Evolutionary conservation across 2,329 filamentous ascomycete genomes (phyloP).

Genomic region (Trichoderma aggressivum): DNA sequence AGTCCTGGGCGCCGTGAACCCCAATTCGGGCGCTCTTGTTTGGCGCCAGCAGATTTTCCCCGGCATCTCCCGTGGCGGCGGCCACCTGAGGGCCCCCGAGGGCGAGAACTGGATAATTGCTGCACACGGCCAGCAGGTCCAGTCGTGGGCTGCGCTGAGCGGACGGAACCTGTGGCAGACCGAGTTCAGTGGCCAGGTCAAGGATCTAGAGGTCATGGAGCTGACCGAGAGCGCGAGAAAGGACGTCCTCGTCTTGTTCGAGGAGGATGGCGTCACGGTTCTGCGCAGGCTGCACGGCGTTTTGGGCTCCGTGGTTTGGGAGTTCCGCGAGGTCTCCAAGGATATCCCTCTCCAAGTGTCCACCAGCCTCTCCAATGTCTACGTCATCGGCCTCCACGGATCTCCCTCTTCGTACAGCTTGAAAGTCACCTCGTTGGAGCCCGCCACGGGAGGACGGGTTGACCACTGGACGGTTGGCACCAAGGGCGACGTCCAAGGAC

Average conservation of each 20-base stretch:
- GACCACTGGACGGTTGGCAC: constrained; percentile 70
- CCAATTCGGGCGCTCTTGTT: constrained; percentile 75
- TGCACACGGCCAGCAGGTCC: constrained; percentile 66
- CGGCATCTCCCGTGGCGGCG: constrained; percentile 43
- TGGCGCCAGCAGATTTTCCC: constrained; percentile 78
- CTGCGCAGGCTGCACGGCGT: constrained; percentile 70
- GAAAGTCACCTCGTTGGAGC: constrained; percentile 71
- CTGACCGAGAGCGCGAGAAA: constrained; percentile 61
- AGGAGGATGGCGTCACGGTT: constrained; percentile 53
- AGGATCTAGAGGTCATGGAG: constrained; percentile 75
- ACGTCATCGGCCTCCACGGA: constrained; percentile 73
- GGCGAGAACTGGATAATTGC: constrained; percentile 75
- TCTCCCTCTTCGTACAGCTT: constrained; percentile 68
- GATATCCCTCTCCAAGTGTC: constrained; percentile 73
- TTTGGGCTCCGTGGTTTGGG: constrained; percentile 75
- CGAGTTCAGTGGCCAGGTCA: constrained; percentile 55
- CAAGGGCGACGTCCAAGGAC: constrained; percentile 66
- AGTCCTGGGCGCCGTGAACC: constrained; percentile 84
- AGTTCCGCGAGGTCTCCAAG: constrained; percentile 64
- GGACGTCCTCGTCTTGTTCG: constrained; percentile 69
- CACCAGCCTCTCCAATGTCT: constrained; percentile 66
- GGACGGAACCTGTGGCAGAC: constrained; percentile 76
- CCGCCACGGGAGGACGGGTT: constrained; percentile 65
- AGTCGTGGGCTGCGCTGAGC: constrained; percentile 78
- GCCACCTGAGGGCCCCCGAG: constrained; percentile 69